Percentiles rank a stretch among this genome's conserved stretches.
These are phyloP conservation scores for Vitis labrusca DNA, from an alignment of 164 flowering plant genomes.

Conservation along the genomic window DNA sequence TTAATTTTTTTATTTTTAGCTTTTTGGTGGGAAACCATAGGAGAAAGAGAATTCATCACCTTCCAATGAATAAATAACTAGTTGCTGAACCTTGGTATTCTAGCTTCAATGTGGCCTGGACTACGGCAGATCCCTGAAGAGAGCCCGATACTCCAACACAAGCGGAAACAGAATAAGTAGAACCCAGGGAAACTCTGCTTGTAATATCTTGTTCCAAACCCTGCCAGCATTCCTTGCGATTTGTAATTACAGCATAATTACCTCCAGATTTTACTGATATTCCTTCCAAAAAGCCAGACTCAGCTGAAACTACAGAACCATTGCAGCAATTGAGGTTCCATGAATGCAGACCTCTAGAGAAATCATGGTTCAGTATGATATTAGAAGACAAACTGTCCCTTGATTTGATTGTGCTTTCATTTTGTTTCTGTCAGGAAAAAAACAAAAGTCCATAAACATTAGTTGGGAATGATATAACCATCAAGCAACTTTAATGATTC, in stretches of 20 bases:
- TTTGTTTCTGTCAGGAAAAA: constrained; percentile 18
- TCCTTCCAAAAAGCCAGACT: constrained; percentile 29
- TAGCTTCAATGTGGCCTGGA: constrained; percentile 72
- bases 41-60: constrained; percentile 33
- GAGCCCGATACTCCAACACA: constrained; percentile 66
- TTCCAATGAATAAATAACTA: constrained; percentile 55
- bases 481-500: background rate
- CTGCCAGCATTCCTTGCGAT: constrained; percentile 80
- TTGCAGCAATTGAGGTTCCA: constrained; percentile 80
- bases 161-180: constrained; percentile 60
- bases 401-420: constrained; percentile 10
- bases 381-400: constrained; percentile 22
- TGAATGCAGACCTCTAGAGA: constrained; percentile 60
- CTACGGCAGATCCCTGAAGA: constrained; percentile 42
- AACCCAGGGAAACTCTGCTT: constrained; percentile 45
- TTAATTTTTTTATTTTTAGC: no score
- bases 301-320: constrained; percentile 55
- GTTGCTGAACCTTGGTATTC: constrained; percentile 45
- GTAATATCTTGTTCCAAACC: constrained; percentile 94
- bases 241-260: constrained; percentile 61
- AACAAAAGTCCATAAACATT: background rate
- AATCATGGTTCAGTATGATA: constrained; percentile 72
- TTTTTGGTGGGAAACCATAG: background rate
- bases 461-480: background rate
- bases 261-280: constrained; percentile 26